A percentile compares a stretch with the other conserved stretches of the same genome.
These are phyloP conservation scores for Trypanosoma avium DNA, from an alignment of 208 protist species.

Conservation along the genomic window DNA sequence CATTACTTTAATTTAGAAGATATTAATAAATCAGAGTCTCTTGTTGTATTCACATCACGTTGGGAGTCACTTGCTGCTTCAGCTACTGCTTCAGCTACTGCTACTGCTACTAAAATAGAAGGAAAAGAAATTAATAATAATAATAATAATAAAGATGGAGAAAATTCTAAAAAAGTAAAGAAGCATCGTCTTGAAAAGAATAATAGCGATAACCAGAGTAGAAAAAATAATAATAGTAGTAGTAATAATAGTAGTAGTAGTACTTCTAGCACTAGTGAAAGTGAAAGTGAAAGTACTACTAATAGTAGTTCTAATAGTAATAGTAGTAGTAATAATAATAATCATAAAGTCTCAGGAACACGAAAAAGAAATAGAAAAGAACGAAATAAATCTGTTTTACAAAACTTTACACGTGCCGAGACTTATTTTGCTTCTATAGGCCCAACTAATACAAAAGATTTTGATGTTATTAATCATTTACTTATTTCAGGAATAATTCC, in stretches of 20 bases:
- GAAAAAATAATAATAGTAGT: background rate
- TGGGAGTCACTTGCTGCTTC: constrained; percentile 28
- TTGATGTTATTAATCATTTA: constrained; percentile 67
- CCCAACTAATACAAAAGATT: constrained; percentile 37
- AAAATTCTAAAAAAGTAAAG: background rate
- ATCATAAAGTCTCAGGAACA: background rate
- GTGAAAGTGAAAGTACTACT: background rate
- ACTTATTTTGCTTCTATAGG: constrained; percentile 52
- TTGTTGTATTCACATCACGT: constrained; percentile 62
- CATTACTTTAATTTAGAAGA: constrained; percentile 68
- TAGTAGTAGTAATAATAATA: too few species aligned
- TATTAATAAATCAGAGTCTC: constrained; percentile 31
- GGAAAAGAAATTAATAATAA: too few species aligned
- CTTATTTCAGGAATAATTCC: constrained; percentile 48
- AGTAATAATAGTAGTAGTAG: background rate
- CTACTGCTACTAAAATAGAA: too few species aligned
- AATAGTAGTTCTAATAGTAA: background rate
- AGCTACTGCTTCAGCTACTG: too few species aligned
- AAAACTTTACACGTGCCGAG: constrained; percentile 36
- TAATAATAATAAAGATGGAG: too few species aligned
- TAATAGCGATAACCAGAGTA: background rate
- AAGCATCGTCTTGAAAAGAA: too few species aligned
- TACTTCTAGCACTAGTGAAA: background rate
- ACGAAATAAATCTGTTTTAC: background rate
- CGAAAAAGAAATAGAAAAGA: background rate